phyloP scores from a whole-genome alignment of 2,329 filamentous ascomycete genomes.

The Sporothrix humicola region DNA sequence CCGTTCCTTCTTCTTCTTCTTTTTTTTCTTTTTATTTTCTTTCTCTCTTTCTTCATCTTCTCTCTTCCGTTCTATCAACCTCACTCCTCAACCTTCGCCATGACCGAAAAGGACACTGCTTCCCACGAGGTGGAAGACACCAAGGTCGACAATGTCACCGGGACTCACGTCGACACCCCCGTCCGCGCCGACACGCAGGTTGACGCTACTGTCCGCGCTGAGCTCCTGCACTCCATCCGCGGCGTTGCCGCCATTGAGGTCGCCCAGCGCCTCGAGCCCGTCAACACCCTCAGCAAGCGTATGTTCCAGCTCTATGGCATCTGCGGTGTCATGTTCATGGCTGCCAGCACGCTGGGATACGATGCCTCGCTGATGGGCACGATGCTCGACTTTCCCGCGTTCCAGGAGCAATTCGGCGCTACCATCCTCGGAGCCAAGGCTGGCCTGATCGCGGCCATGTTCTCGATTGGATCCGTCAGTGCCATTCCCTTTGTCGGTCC shows the following conservation, averaged over 20 bases:
- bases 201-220: background rate
- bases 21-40: background rate
- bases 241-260: conserved; percentile 6
- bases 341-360: conserved; percentile 1
- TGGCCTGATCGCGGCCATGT: conserved; percentile 19
- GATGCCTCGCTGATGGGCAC: conserved; percentile 14
- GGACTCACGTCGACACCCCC: background rate
- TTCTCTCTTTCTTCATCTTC: background rate
- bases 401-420: background rate
- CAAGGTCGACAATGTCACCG: background rate
- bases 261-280: conserved; percentile 6
- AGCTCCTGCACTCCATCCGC: conserved; percentile 10
- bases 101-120: background rate
- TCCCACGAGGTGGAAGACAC: background rate
- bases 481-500: conserved; percentile 1
- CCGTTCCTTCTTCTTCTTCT: background rate
- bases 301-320: conserved; percentile 19
- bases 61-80: background rate
- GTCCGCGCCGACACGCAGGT: background rate
- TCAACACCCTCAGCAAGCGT: background rate
- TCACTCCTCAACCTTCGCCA: background rate
- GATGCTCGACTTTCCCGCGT: conserved; percentile 6
- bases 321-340: conserved; percentile 7
- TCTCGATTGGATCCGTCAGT: conserved; percentile 5
- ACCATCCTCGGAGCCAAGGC: conserved; percentile 17